Conservation (phyloP, 257 asterid genomes). For the Knoxia roxburghii region DNA sequence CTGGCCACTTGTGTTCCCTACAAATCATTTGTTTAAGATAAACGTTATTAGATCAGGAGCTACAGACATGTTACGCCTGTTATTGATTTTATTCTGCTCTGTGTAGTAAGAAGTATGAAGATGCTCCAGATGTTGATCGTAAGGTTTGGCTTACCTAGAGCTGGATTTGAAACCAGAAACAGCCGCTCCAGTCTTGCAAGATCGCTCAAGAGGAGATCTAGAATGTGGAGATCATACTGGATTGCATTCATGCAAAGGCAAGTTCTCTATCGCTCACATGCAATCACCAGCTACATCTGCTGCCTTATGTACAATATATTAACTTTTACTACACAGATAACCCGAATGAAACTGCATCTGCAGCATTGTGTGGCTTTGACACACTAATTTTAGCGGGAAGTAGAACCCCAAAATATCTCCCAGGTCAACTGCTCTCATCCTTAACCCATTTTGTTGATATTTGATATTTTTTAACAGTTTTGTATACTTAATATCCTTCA, state of each 20-base stretch:
- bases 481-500: not conserved
- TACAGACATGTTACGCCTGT: constrained; percentile 13
- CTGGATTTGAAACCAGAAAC: constrained; percentile 17
- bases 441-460: not conserved
- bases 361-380: constrained; percentile 29
- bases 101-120: constrained; percentile 21
- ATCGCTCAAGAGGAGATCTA: constrained; percentile 20
- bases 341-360: constrained; percentile 22
- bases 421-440: constrained; percentile 14
- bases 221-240: constrained; percentile 24
- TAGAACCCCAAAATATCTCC: constrained; percentile 17
- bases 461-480: not conserved
- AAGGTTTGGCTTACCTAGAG: constrained; percentile 20
- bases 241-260: constrained; percentile 28
- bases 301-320: constrained; percentile 9
- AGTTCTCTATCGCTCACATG: constrained; percentile 22
- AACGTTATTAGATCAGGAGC: constrained; percentile 37
- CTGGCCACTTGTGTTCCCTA: not conserved
- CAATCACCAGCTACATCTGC: constrained; percentile 9
- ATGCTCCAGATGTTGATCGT: constrained; percentile 29
- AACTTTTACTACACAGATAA: constrained; percentile 34
- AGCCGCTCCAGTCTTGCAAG: constrained; percentile 25
- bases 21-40: constrained; percentile 3
- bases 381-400: constrained; percentile 29
- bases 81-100: constrained; percentile 14